Evolutionary conservation across 441 rosid genomes (phyloP), one percentile per base, ranked within the genome.

Genomic region (Jatropha podagrica): DNA sequence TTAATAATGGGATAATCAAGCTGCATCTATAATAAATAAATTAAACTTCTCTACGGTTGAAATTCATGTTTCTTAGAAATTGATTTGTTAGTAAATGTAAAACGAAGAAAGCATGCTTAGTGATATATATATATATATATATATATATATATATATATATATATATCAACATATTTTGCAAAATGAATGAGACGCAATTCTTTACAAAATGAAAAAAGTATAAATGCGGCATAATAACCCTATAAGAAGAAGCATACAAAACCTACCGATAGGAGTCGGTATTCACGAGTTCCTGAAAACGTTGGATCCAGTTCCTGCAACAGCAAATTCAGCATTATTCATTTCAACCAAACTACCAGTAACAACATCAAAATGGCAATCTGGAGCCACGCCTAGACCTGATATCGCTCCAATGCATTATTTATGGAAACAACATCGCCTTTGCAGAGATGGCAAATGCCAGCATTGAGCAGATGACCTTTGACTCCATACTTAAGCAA

Each of bases 381-480:
- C 26, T 55, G 69, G 62, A 76, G 74, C 52, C 44, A 80, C 78
- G 79, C 37, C 14, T 48, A 72, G 66, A 92, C 99, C 95, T 94
- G 97, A 76, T 96, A 96, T 77, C 83, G 82, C 83, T 96, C 99
- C 67, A 96, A 86, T 12, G 98, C 98, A 84, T 92, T 96, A 41
- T 85, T 83, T 76, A 96, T 89, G 75, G 98, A 88, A 82, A 94
- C 92, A 84, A 88, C 86, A 79, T 96, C 99, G 1, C 88, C 92
- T 82, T 92, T 94, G 89, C 98, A 94, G 65, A 96, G 95, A 79
- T 94, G 96, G 85, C 98, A 94, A 79, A 96, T 78, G 78, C 99
- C 99, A 77, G 99, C 99, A 84, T 89, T 96, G 71, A 96, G 98
- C 81, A 96, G 95, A 85, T 96, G 98, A 23, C 99, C 99, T 84